phyloP scores from a whole-genome alignment of 331 rosid species.

The Cydonia oblonga region DNA sequence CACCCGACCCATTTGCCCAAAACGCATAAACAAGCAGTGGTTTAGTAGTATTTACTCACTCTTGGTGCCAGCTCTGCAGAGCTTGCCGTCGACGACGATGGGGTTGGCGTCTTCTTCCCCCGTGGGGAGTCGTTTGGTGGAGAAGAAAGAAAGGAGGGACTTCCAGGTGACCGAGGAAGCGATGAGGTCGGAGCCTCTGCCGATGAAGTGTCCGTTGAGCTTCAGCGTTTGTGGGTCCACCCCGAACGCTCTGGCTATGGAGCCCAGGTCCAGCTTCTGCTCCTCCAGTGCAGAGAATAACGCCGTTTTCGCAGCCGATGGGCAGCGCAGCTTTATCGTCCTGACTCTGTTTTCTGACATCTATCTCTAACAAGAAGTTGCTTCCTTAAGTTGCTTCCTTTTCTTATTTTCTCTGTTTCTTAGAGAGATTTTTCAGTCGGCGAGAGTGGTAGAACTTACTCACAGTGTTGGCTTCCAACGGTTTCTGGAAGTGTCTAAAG shows the following conservation, averaged over 20 bases:
- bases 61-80: conserved; percentile 37
- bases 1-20: background rate
- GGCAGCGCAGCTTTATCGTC: conserved; percentile 41
- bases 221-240: conserved; percentile 54
- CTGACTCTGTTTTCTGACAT: conserved; percentile 19
- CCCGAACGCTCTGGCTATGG: conserved; percentile 46
- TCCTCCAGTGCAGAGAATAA: conserved; percentile 28
- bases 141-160: conserved; percentile 63
- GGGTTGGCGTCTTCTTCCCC: conserved; percentile 27
- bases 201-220: conserved; percentile 62
- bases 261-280: conserved; percentile 56
- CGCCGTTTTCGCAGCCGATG: conserved; percentile 32
- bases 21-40: background rate
- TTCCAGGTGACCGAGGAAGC: conserved; percentile 73
- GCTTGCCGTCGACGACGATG: conserved; percentile 55
- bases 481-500: conserved; percentile 34
- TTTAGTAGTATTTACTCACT: conserved; percentile 17
- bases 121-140: conserved; percentile 46
- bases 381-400: background rate
- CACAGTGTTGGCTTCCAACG: conserved; percentile 9
- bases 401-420: background rate
- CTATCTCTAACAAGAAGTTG: background rate
- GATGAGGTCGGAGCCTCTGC: conserved; percentile 57
- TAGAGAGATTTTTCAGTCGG: background rate
- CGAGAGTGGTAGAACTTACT: background rate